Evolutionary conservation across 495 filamentous ascomycete genomes (phyloP).

Genomic region (Aspergillus diversus): DNA sequence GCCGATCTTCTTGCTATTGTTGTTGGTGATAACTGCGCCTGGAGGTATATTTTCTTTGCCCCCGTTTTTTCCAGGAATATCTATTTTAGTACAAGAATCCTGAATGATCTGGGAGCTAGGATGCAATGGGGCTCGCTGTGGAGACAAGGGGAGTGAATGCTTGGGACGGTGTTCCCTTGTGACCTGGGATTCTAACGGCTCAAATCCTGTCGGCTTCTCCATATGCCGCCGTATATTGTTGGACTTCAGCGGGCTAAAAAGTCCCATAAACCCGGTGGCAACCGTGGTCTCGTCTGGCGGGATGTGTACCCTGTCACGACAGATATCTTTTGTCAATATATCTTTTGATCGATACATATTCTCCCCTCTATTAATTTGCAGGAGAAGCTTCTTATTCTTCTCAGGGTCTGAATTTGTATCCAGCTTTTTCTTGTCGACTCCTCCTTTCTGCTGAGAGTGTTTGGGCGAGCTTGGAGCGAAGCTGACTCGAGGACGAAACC

Average conservation of each 20-base stretch:
- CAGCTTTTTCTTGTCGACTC: constrained; percentile 12
- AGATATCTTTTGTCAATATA: constrained; percentile 34
- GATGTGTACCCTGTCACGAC: constrained; percentile 45
- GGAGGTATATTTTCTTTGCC: constrained; percentile 56
- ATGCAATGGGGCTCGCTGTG: constrained; percentile 42
- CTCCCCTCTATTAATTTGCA: constrained; percentile 20
- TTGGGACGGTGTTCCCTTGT: constrained; percentile 33
- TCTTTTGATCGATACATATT: constrained; percentile 14
- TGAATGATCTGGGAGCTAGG: constrained; percentile 38
- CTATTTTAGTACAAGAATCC: constrained; percentile 30
- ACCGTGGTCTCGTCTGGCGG: constrained; percentile 46
- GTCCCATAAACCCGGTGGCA: constrained; percentile 46
- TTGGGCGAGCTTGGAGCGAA: constrained; percentile 28
- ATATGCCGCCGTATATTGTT: constrained; percentile 10
- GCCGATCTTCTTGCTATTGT: constrained; percentile 24
- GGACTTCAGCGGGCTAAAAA: constrained; percentile 42
- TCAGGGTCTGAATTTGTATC: constrained; percentile 7
- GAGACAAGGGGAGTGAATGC: constrained; percentile 31
- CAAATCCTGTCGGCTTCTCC: constrained; percentile 28
- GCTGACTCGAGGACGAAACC: constrained; percentile 42
- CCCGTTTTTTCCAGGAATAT: constrained; percentile 45
- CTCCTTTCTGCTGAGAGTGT: constrained; percentile 18
- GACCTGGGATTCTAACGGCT: constrained; percentile 32
- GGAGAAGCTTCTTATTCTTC: constrained; percentile 23
- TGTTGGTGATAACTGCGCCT: constrained; percentile 24